Evolutionary conservation across 73 alveolate genomes (phyloP).

Genomic region (Tetrahymena borealis): DNA sequence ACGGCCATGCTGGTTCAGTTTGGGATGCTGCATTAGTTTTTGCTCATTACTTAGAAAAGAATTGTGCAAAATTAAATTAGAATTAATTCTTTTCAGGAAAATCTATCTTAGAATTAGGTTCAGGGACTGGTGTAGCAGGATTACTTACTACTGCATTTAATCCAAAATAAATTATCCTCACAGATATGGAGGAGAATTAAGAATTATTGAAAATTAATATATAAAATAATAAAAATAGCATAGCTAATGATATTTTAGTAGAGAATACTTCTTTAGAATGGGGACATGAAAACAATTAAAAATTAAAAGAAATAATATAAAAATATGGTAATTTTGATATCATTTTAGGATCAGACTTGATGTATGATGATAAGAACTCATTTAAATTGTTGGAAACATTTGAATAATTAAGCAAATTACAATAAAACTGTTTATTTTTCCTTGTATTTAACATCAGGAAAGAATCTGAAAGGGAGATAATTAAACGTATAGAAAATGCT

Average conservation of each 20-base stretch:
- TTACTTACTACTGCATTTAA: neutral
- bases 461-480: neutral
- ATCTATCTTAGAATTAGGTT: neutral
- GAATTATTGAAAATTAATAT: neutral
- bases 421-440: neutral
- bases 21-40: constrained; percentile 2
- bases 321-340: neutral
- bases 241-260: neutral
- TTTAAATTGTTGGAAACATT: neutral
- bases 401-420: neutral
- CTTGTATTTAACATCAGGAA: neutral
- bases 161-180: neutral
- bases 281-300: neutral
- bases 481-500: neutral
- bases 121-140: neutral
- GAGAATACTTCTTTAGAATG: neutral
- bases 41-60: neutral
- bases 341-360: neutral
- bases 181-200: neutral
- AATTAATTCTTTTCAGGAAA: neutral
- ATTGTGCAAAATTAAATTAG: neutral
- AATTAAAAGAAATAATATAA: neutral
- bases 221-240: neutral
- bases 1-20: neutral
- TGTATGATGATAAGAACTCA: neutral